A percentile compares a stretch with the other conserved stretches of the same genome.
These are phyloP conservation scores for Rosa hybrid DNA, from an alignment of 331 rosid genomes.

Conservation along the genomic window DNA sequence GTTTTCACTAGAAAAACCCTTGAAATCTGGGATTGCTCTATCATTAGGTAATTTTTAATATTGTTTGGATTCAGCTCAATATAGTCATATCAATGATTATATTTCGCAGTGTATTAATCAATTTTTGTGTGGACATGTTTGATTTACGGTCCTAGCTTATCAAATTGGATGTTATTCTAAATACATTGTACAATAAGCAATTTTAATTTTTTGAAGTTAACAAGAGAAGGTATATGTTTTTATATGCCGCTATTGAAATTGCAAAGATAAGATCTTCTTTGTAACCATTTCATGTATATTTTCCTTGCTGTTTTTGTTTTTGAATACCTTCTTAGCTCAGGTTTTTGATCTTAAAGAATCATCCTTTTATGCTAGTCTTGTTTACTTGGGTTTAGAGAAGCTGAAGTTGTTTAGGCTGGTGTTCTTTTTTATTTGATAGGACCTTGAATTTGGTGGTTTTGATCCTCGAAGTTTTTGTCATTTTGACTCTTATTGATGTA, in stretches of 20 bases:
- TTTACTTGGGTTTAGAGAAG: conserved; percentile 28
- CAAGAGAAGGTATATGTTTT: not conserved
- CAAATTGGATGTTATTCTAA: not conserved
- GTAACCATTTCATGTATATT: too few species aligned
- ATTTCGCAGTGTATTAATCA: not conserved
- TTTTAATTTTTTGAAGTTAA: not conserved
- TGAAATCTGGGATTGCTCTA: conserved; percentile 1
- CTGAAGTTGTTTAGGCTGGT: not conserved
- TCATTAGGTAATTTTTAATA: not conserved
- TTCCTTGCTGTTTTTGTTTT: too few species aligned
- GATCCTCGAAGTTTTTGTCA: conserved; percentile 55
- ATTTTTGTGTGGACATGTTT: not conserved
- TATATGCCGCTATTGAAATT: too few species aligned
- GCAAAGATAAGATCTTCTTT: too few species aligned
- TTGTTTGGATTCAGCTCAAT: conserved; percentile 1
- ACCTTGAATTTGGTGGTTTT: conserved; percentile 50
- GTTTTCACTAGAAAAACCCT: conserved; percentile 25
- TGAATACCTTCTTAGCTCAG: not conserved
- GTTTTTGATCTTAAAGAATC: conserved; percentile 17
- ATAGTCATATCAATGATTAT: not conserved
- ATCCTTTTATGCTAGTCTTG: not conserved
- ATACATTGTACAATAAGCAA: not conserved
- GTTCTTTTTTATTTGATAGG: conserved; percentile 36
- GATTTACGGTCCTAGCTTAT: not conserved
- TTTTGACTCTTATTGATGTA: conserved; percentile 45